These are phyloP conservation scores for Fraxinus albicans DNA, from an alignment of 305 asterid species.

Conservation along the genomic window DNA sequence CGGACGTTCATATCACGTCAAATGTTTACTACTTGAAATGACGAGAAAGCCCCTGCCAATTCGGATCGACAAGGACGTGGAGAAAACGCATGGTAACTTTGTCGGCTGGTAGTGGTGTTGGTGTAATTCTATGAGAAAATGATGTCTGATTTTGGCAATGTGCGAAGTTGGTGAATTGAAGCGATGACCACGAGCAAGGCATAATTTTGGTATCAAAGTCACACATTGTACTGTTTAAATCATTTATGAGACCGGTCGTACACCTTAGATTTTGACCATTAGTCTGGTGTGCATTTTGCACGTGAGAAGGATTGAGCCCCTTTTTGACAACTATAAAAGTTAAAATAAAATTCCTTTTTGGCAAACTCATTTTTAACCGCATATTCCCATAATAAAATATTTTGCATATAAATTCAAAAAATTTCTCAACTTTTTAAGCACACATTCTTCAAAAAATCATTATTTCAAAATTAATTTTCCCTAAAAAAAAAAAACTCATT, in stretches of 20 bases:
- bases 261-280: background rate
- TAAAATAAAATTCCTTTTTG: no score
- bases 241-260: background rate
- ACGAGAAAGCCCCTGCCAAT: conserved; percentile 13
- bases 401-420: no score
- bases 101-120: conserved; percentile 25
- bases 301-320: background rate
- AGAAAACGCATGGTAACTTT: background rate
- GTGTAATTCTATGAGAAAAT: conserved; percentile 19
- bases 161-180: background rate
- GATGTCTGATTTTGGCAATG: background rate
- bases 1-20: background rate
- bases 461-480: no score
- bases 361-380: no score
- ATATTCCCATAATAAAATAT: no score
- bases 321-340: no score
- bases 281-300: background rate
- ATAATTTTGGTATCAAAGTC: conserved; percentile 8
- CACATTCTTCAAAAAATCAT: no score
- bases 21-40: background rate
- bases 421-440: no score
- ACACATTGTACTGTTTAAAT: background rate
- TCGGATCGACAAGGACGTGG: conserved; percentile 18
- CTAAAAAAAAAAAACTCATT: no score
- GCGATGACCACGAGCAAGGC: background rate